Percentiles rank a stretch among this genome's conserved stretches.
These are phyloP conservation scores for Penicillium pulvis DNA, from an alignment of 495 filamentous ascomycete genomes.

Conservation along the genomic window DNA sequence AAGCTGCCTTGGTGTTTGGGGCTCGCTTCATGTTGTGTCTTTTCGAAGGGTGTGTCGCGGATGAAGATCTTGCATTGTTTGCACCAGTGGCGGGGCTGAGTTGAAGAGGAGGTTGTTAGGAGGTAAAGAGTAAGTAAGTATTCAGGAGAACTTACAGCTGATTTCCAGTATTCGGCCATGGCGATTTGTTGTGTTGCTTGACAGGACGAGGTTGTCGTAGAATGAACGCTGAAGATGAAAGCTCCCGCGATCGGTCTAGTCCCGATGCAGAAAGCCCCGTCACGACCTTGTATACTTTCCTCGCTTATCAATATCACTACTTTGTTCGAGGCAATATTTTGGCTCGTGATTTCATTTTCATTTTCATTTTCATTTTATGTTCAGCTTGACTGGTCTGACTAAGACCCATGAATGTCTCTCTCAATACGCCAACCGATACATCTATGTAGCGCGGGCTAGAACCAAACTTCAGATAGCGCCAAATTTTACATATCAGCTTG, in stretches of 20 bases:
- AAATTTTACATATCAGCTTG: constrained; percentile 48
- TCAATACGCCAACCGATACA: neutral
- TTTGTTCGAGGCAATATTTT: too few species aligned
- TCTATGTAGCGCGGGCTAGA: neutral
- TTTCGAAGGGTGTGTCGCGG: constrained; percentile 87
- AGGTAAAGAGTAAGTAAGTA: neutral
- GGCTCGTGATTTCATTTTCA: too few species aligned
- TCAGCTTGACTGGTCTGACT: neutral
- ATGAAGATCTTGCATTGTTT: constrained; percentile 94
- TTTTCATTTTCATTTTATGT: neutral
- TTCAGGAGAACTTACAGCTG: constrained; percentile 58
- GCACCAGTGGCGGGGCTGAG: constrained; percentile 88
- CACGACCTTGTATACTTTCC: neutral
- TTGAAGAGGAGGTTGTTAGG: constrained; percentile 6
- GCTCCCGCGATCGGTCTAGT: constrained; percentile 21
- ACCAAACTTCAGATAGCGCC: neutral
- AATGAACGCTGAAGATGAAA: neutral
- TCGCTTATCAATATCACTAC: too few species aligned
- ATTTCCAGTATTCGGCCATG: constrained; percentile 99
- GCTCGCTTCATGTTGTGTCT: constrained; percentile 87
- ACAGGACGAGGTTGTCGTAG: constrained; percentile 4
- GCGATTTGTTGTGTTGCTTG: constrained; percentile 2
- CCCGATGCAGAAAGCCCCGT: constrained; percentile 13
- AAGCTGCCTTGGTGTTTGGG: constrained; percentile 83
- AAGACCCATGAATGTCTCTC: neutral